Percentiles rank a stretch among this genome's conserved stretches.
These are phyloP conservation scores for Kodamaea laetipori DNA, from an alignment of 805 yeast genomes.

Conservation along the genomic window DNA sequence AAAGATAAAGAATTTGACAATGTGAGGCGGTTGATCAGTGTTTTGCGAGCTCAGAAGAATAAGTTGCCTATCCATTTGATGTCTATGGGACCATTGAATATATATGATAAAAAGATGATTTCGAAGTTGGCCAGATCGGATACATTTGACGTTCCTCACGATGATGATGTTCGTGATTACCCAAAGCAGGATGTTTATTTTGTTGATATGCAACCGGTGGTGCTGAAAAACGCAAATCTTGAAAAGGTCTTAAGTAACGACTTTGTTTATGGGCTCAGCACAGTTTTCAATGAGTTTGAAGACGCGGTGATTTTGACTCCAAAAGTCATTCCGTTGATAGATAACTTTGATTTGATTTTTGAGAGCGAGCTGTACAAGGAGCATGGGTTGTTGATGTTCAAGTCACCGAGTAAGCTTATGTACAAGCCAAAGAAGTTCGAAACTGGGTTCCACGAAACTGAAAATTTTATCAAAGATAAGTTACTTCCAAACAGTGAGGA, in stretches of 20 bases:
- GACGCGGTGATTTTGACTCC: conserved; percentile 31
- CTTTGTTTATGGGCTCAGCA: conserved; percentile 22
- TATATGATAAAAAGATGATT: conserved; percentile 18
- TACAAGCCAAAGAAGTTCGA: conserved; percentile 21
- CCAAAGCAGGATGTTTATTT: conserved; percentile 29
- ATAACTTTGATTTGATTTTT: conserved; percentile 19
- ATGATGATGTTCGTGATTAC: neutral
- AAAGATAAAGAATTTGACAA: conserved; percentile 21
- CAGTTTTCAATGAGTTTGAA: conserved; percentile 37
- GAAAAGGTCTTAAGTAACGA: conserved; percentile 1
- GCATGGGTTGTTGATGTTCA: conserved; percentile 32
- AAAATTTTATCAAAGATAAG: conserved; percentile 23
- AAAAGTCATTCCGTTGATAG: conserved; percentile 21
- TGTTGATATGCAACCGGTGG: conserved; percentile 24
- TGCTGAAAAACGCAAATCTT: conserved; percentile 15
- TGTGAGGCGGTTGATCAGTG: conserved; percentile 25
- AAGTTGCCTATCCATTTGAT: conserved; percentile 33
- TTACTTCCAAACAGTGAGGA: conserved; percentile 26
- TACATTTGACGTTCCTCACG: conserved; percentile 1
- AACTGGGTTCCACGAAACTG: conserved; percentile 35
- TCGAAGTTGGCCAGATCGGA: conserved; percentile 13
- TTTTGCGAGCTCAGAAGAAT: conserved; percentile 29
- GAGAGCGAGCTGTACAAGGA: conserved; percentile 19
- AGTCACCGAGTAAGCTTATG: conserved; percentile 25
- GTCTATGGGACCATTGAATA: conserved; percentile 15